A percentile compares a stretch with the other conserved stretches of the same genome.
These are phyloP conservation scores for Polymyxa betae DNA, from an alignment of 208 protist genomes.

Conservation along the genomic window DNA sequence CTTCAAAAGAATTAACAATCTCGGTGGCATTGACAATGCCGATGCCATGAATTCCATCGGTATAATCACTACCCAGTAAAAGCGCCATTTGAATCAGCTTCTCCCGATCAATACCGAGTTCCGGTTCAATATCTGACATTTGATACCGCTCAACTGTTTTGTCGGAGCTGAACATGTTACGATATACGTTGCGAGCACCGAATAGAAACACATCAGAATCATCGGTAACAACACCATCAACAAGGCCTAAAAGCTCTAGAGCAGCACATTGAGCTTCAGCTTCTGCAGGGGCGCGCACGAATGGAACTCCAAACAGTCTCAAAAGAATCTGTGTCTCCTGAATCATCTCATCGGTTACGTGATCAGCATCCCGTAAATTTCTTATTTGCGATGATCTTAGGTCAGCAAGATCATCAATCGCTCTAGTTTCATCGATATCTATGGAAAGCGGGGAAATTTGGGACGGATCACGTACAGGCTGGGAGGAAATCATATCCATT, in stretches of 20 bases:
- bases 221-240: slow-evolving; percentile 92
- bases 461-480: neutral
- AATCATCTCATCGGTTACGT: slow-evolving; percentile 59
- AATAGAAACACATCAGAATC: slow-evolving; percentile 93
- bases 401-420: neutral
- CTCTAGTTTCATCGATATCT: neutral
- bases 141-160: slow-evolving; percentile 64
- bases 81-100: slow-evolving; percentile 84
- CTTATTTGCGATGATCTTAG: neutral
- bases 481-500: too few species aligned
- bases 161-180: slow-evolving; percentile 82
- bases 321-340: slow-evolving; percentile 56
- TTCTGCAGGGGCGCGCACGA: slow-evolving; percentile 59
- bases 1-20: slow-evolving; percentile 62
- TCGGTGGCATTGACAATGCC: slow-evolving; percentile 75
- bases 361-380: slow-evolving; percentile 25
- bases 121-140: slow-evolving; percentile 61
- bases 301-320: slow-evolving; percentile 60
- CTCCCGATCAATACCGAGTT: slow-evolving; percentile 79
- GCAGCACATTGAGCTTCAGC: slow-evolving; percentile 67
- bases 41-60: slow-evolving; percentile 83
- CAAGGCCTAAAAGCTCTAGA: slow-evolving; percentile 71
- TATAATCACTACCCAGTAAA: slow-evolving; percentile 92
- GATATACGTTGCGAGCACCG: slow-evolving; percentile 83
- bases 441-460: neutral